These are phyloP conservation scores for Blastocystis sp. DNA, from an alignment of 352 stramenopile species.

Conservation along the genomic window DNA sequence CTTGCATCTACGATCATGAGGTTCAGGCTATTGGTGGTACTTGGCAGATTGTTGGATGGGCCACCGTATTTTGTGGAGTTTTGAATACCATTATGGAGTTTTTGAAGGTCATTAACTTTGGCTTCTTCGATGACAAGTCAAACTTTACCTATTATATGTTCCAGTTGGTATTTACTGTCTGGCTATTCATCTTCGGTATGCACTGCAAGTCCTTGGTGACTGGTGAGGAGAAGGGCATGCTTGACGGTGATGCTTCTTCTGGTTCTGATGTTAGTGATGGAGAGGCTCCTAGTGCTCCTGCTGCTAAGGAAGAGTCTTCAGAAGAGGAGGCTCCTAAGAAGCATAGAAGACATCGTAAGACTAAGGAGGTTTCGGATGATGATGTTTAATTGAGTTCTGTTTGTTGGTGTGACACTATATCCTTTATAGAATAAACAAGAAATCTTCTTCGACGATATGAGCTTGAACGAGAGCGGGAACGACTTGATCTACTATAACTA, in stretches of 20 bases:
- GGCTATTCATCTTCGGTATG: constrained; percentile 35
- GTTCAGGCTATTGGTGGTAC: constrained; percentile 26
- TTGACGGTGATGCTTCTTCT: constrained; percentile 39
- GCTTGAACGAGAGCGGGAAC: constrained; percentile 15
- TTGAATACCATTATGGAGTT: constrained; percentile 26
- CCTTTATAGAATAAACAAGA: not conserved
- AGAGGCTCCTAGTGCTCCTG: not conserved
- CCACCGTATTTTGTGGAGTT: not conserved
- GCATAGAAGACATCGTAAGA: constrained; percentile 9
- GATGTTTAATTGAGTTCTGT: constrained; percentile 32
- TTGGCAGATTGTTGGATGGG: constrained; percentile 16
- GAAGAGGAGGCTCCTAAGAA: constrained; percentile 15
- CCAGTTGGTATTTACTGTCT: constrained; percentile 6
- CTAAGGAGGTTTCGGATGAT: constrained; percentile 34
- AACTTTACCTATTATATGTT: constrained; percentile 61
- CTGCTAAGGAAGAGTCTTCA: not conserved
- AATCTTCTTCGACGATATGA: constrained; percentile 21
- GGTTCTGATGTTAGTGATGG: constrained; percentile 36
- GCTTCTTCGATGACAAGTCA: constrained; percentile 58
- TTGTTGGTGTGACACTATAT: not conserved
- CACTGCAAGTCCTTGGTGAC: constrained; percentile 34
- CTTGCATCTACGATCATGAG: constrained; percentile 21
- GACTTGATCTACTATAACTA: not conserved
- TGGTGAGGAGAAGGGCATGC: constrained; percentile 40
- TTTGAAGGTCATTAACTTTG: constrained; percentile 44